Conservation (phyloP, 768 basidiomycete genomes). For the Baorangia bicolor region DNA sequence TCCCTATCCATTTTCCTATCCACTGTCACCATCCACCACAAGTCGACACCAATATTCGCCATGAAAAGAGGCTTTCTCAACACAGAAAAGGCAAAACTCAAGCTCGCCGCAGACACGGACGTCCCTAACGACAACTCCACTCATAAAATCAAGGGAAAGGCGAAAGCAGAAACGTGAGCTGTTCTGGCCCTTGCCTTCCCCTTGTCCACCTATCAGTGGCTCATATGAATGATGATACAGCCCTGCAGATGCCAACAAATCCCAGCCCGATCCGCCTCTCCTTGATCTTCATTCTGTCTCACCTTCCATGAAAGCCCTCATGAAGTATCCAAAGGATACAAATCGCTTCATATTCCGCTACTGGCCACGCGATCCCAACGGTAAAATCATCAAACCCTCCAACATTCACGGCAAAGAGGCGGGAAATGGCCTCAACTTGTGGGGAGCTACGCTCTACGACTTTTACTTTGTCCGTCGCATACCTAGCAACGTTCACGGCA, state of each 20-base stretch:
- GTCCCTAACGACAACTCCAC: neutral
- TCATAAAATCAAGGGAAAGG: neutral
- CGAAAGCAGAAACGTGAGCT: slow-evolving; percentile 4
- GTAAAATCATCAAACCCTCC: slow-evolving; percentile 9
- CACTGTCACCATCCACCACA: slow-evolving; percentile 11
- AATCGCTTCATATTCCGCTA: slow-evolving; percentile 19
- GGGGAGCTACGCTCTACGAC: slow-evolving; percentile 32
- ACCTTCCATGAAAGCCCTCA: too few species aligned
- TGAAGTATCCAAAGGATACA: neutral
- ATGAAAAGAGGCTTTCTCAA: slow-evolving; percentile 26
- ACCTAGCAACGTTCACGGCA: neutral
- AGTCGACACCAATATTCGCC: slow-evolving; percentile 3
- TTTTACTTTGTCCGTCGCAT: slow-evolving; percentile 21
- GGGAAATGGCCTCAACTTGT: slow-evolving; percentile 17
- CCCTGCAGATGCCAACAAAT: neutral
- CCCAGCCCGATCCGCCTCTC: neutral
- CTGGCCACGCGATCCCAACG: slow-evolving; percentile 31
- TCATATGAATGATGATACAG: neutral
- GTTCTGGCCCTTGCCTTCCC: neutral
- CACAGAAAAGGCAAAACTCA: slow-evolving; percentile 17
- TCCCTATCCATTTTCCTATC: neutral
- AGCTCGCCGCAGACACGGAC: slow-evolving; percentile 28
- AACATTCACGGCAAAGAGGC: slow-evolving; percentile 22
- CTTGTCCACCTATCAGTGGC: neutral
- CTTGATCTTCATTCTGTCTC: slow-evolving; percentile 11